Base-by-base conservation (phyloP, 2,329 filamentous ascomycete species). In the Pezicula radicicola region DNA sequence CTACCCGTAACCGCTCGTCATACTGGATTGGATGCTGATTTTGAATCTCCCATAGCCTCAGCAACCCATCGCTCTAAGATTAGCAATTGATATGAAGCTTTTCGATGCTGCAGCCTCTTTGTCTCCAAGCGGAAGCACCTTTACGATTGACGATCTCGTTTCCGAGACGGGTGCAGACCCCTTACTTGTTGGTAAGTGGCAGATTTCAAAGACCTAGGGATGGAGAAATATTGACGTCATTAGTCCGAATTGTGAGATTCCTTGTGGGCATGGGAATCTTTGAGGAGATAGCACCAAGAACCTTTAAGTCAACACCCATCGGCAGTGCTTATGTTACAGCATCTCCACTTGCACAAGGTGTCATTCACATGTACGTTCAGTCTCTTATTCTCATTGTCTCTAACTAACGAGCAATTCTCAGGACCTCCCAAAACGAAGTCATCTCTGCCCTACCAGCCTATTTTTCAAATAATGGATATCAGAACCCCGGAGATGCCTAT, bases 221-320 rank as follows among this genome's bases (percentile, higher is more conserved):
- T 33, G 7, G 9, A 33, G 10, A 33, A 13, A 12, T 33, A 33
- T 10, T 33, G 4, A 33, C 30, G 12, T 0, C 44, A n/a, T 25
- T 5, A 58, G 54, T 40, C 15, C 51, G 52, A 13, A 15, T 57
- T 16, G 52, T 57, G 52, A 51, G 55, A 48, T 52, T 55, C 2
- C 16, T 57, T 2, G 42, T 44, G 5, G 46, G 37, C 19, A 51
- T 57, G 39, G 44, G 27, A 4, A 27, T 54, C 33, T 55, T 59
- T 12, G 55, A 49, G 12, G 44, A 4, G 42, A 30, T 6, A 16
- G 16, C n/a, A 42, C 47, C 27, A 51, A 30, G 30, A 52, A 46
- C 44, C 48, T 16, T 12, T 7, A 33, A 33, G 10, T 21, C 52
- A n/a, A 40, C 48, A 18, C 46, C 50, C 5, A 10, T 50, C n/a